Evolutionary conservation across 331 rosid genomes (phyloP), one percentile per base, ranked within the genome.

Genomic region (Malus hybrid): DNA sequence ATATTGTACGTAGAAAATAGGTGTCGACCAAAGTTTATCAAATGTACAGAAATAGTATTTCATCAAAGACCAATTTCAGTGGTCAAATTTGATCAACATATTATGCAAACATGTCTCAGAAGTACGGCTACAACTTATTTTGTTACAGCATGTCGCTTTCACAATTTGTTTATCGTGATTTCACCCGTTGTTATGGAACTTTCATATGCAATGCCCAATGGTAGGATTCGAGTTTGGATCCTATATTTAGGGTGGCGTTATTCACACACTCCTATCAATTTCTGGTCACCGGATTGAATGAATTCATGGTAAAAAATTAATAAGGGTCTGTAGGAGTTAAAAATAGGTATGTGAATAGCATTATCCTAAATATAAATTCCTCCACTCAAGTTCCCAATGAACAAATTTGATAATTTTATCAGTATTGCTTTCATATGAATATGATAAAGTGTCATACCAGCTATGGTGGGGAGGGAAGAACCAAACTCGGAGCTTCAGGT

Each of bases 201-300:
- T 48, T 48, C 19, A 5, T 48, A 5, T 48, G 55, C 55, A 48
- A 5, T 48, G 19, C 55, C 55, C 46, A 39, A 52, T 52, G 57
- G 57, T 52, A 6, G 57, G 4, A 16, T 16, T 52, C 6, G 20
- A 16, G 57, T 52, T 52, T 16, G 57, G 57, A 52, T 52, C 0
- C 56, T 6, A 39, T 9, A 39, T 39, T 39, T 39, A 39, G 46
- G 13, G 46, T 42, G 10, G 46, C 0, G 13, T 0, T 42, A 42
- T 42, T 42, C 5, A 39, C 44, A 0, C 12, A 10, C 13, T 42
- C 13, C 5, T 42, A 42, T 42, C 46, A 42, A 42, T 42, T 42
- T 42, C 0, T 10, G 4, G 0, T 5, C 0, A 0, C 1, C 4
- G 0, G 46, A 42, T 42, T 10, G 0, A 42, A 42, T 42, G 46